Conservation (phyloP, 331 rosid species). For the Pyrus hybrid region DNA sequence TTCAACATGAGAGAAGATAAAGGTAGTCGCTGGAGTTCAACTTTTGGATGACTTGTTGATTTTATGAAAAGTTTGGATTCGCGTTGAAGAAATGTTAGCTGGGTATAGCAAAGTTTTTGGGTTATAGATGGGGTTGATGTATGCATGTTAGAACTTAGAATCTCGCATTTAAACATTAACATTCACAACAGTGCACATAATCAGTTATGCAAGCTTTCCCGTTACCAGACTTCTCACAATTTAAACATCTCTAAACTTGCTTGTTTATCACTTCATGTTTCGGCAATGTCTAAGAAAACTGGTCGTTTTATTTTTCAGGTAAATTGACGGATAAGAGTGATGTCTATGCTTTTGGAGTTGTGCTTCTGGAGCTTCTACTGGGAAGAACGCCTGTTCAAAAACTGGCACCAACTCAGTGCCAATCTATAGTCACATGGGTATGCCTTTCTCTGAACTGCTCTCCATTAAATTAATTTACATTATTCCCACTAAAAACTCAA, state of each 20-base stretch:
- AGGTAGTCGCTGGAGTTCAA: background rate
- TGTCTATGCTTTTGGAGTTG: conserved; percentile 86
- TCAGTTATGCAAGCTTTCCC: background rate
- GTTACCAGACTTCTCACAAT: background rate
- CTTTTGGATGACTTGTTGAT: background rate
- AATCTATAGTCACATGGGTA: conserved; percentile 98
- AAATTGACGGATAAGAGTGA: conserved; percentile 91
- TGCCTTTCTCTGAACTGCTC: conserved; percentile 5
- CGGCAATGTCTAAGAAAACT: background rate
- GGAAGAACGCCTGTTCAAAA: conserved; percentile 88
- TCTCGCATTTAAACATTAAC: background rate
- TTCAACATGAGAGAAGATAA: background rate
- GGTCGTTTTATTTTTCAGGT: conserved; percentile 33
- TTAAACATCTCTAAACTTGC: background rate
- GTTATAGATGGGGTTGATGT: background rate
- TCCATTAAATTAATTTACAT: background rate
- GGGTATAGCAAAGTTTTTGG: background rate
- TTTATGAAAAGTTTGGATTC: background rate
- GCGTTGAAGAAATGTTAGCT: background rate
- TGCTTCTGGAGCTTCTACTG: conserved; percentile 74
- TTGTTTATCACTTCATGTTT: background rate
- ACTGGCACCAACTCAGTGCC: conserved; percentile 77
- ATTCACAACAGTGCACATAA: background rate
- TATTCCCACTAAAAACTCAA: background rate
- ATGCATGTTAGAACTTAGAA: no score